Base-by-base conservation (phyloP, 2,329 filamentous ascomycete genomes). In the Dactylonectria macrodidyma region DNA sequence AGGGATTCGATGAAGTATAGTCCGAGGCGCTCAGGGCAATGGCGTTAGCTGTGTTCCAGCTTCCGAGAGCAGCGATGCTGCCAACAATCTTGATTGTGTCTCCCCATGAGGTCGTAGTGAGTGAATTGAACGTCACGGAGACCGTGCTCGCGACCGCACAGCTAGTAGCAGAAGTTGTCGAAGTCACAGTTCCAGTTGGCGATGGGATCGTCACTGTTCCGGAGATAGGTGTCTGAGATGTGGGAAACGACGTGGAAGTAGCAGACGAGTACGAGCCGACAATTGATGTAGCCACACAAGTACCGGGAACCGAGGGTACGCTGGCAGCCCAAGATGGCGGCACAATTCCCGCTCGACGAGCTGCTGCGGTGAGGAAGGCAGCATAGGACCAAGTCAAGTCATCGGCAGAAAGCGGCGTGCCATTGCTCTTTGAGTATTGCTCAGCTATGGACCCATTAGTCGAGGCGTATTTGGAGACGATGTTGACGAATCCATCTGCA, bases 321-420 rank as follows among this genome's bases (percentile, higher is more conserved):
- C 81, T 75, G 51, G 79, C 69, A 4, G 84, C 84, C 90, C 90
- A 92, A 6, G 88, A 86, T 1, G 84, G 81, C 1, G 90, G 89
- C 9, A 90, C 79, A 16, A 86, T 74, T 22, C 85, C 85, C 54
- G 85, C 84, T 54, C 90, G 87, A 44, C 90, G 87, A 48, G 85
- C 85, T 26, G 84, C 81, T n/a, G 88, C 87, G 0, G 91, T 91
- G 54, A 94, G 81, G 78, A 94, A 91, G 0, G 91, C 86, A 1
- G 91, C 90, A 71, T 93, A 93, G 0, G 91, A 93, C 92, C 92
- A 94, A 3, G 92, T 93, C 33, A 94, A 82, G 70, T 94, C 90
- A 19, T 83, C 81, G 1, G 92, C 92, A 1, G 90, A 92, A 4
- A 91, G 81, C 1, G 89, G 90, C 0, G 75, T 70, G 34, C 87